Evolutionary conservation across 495 filamentous ascomycete species (phyloP).

Genomic region (Hypoxylon cercidicola): DNA sequence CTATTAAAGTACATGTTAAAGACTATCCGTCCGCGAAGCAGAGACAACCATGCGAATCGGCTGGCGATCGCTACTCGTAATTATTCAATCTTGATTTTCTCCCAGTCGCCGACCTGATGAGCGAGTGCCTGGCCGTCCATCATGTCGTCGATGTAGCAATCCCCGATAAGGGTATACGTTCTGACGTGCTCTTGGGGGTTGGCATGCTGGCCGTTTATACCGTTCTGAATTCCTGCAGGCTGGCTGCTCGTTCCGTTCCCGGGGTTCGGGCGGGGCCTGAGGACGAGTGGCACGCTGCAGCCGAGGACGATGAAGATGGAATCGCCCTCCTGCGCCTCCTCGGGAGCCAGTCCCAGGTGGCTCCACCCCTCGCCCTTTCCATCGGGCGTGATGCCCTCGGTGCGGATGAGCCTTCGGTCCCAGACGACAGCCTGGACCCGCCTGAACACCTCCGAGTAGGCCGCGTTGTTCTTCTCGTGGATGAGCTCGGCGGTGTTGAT

Average conservation of each 20-base stretch:
- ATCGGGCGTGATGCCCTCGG: background rate
- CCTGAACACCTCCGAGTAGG: slow-evolving; percentile 25
- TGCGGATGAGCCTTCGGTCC: slow-evolving; percentile 29
- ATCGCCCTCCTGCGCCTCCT: slow-evolving; percentile 21
- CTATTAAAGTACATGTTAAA: too few species aligned
- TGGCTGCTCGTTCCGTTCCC: background rate
- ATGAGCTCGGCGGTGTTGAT: slow-evolving; percentile 28
- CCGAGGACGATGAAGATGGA: slow-evolving; percentile 29
- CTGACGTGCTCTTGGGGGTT: background rate
- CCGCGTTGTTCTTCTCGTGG: slow-evolving; percentile 30
- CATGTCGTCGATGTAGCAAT: slow-evolving; percentile 45
- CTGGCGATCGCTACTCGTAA: background rate
- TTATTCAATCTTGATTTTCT: slow-evolving; percentile 1
- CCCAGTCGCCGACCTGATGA: background rate
- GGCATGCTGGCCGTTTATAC: background rate
- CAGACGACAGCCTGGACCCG: slow-evolving; percentile 35
- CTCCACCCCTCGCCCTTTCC: background rate
- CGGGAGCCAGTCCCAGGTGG: slow-evolving; percentile 27
- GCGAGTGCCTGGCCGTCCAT: slow-evolving; percentile 40
- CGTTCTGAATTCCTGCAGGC: background rate
- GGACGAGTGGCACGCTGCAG: slow-evolving; percentile 35
- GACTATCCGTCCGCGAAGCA: too few species aligned
- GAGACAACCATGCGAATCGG: too few species aligned
- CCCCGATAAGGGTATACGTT: slow-evolving; percentile 34
- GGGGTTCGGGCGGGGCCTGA: background rate